phyloP scores from a whole-genome alignment of 2,329 filamentous ascomycete genomes.

The Ilyonectria sp. region DNA sequence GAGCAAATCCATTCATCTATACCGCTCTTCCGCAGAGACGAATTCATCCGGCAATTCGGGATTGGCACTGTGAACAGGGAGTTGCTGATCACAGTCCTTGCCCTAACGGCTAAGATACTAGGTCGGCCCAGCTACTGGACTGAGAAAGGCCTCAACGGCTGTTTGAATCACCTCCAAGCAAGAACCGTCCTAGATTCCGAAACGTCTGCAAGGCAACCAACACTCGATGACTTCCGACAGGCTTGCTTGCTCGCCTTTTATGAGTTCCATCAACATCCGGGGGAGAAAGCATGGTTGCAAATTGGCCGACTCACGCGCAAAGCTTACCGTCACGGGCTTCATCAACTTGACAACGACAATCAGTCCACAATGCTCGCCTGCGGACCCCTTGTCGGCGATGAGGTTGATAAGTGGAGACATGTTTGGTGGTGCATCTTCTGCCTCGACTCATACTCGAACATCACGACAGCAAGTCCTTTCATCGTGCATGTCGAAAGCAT shows the following conservation, averaged over 20 bases:
- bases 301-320: slow-evolving; percentile 1
- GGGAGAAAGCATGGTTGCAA: slow-evolving; percentile 2
- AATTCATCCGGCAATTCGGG: slow-evolving; percentile 1
- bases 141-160: slow-evolving; percentile 1
- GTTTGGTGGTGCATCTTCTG: slow-evolving; percentile 3
- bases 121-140: slow-evolving; percentile 2
- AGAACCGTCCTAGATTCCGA: slow-evolving; percentile 3
- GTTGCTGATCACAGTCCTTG: slow-evolving; percentile 2
- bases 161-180: slow-evolving; percentile 1
- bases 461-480: slow-evolving; percentile 2
- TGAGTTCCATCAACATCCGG: slow-evolving; percentile 2
- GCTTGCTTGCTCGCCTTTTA: slow-evolving; percentile 4
- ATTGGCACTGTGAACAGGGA: background rate
- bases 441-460: slow-evolving; percentile 2
- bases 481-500: slow-evolving; percentile 2
- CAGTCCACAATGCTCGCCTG: slow-evolving; percentile 3
- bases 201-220: background rate
- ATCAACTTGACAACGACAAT: slow-evolving; percentile 1
- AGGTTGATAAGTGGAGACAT: slow-evolving; percentile 1
- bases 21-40: slow-evolving; percentile 2
- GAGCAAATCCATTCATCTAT: slow-evolving; percentile 1
- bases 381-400: background rate
- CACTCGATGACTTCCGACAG: background rate
- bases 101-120: slow-evolving; percentile 2
- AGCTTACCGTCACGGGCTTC: slow-evolving; percentile 1